Evolutionary conservation across 2,329 filamentous ascomycete species (phyloP).

Genomic region (Aspergillus quadricinctus): DNA sequence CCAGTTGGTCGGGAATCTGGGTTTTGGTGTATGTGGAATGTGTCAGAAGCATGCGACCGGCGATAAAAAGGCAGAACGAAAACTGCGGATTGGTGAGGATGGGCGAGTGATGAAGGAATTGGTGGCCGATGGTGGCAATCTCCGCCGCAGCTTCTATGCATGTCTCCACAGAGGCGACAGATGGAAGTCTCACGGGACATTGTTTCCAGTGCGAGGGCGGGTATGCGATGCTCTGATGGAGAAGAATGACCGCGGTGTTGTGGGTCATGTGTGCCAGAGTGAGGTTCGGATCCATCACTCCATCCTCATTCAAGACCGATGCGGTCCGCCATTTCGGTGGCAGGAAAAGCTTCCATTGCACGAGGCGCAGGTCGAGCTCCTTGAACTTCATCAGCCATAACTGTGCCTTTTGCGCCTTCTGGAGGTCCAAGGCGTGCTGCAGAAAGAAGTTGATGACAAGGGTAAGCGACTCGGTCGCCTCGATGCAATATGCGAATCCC

Average conservation of each 20-base stretch:
- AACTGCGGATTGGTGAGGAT: slow-evolving; percentile 34
- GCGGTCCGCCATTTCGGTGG: slow-evolving; percentile 29
- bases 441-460: slow-evolving; percentile 35
- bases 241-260: slow-evolving; percentile 47
- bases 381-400: slow-evolving; percentile 31
- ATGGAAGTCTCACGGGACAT: too few species aligned
- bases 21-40: slow-evolving; percentile 31
- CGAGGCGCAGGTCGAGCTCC: slow-evolving; percentile 26
- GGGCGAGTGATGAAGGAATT: slow-evolving; percentile 39
- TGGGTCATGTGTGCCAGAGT: slow-evolving; percentile 49
- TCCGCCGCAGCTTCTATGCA: slow-evolving; percentile 35
- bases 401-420: slow-evolving; percentile 24
- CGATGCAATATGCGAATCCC: slow-evolving; percentile 19
- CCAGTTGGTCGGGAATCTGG: too few species aligned
- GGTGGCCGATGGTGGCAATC: slow-evolving; percentile 38
- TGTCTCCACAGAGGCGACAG: too few species aligned
- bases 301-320: slow-evolving; percentile 30
- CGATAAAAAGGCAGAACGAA: slow-evolving; percentile 47
- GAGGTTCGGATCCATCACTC: slow-evolving; percentile 46
- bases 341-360: slow-evolving; percentile 30
- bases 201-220: too few species aligned
- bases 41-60: slow-evolving; percentile 38
- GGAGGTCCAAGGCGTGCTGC: slow-evolving; percentile 27
- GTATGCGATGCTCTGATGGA: slow-evolving; percentile 39
- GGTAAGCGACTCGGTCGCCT: slow-evolving; percentile 32